Evolutionary conservation across 2,329 filamentous ascomycete genomes (phyloP).

Genomic region (Kalaharituber pfeilii): DNA sequence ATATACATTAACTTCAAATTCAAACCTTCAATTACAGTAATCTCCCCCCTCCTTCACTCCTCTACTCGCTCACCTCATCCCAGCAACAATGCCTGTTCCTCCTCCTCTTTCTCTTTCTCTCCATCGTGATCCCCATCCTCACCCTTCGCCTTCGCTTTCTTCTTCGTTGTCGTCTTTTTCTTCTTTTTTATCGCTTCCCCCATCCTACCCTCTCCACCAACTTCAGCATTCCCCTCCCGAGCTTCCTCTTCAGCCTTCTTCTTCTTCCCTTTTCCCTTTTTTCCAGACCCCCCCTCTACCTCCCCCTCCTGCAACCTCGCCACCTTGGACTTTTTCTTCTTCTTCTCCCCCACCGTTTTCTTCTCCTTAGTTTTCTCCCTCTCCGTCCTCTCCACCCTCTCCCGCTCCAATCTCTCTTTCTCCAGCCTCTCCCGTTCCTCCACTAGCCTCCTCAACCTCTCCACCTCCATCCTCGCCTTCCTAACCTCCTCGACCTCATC

Average conservation of each 20-base stretch:
- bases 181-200: background rate
- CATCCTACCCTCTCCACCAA: slow-evolving; percentile 5
- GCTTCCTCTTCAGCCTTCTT: slow-evolving; percentile 13
- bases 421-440: slow-evolving; percentile 53
- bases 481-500: slow-evolving; percentile 85
- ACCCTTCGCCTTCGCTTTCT: background rate
- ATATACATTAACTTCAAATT: too few relatives aligned
- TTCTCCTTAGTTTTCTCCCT: slow-evolving; percentile 80
- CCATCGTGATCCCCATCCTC: background rate
- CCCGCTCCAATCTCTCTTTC: background rate
- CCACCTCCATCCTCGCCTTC: slow-evolving; percentile 73
- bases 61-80: too few relatives aligned
- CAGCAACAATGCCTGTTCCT: background rate
- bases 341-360: slow-evolving; percentile 76
- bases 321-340: slow-evolving; percentile 75
- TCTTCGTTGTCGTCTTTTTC: slow-evolving; percentile 1
- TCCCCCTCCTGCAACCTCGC: slow-evolving; percentile 32
- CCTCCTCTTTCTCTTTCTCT: background rate
- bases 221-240: slow-evolving; percentile 4
- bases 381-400: slow-evolving; percentile 36
- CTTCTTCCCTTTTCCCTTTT: background rate
- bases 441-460: slow-evolving; percentile 75
- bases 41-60: too few relatives aligned
- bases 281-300: slow-evolving; percentile 5
- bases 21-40: too few relatives aligned